Evolutionary conservation across 371 early-diverging fungal species (phyloP).

Genomic region (Actinomucor elegans): DNA sequence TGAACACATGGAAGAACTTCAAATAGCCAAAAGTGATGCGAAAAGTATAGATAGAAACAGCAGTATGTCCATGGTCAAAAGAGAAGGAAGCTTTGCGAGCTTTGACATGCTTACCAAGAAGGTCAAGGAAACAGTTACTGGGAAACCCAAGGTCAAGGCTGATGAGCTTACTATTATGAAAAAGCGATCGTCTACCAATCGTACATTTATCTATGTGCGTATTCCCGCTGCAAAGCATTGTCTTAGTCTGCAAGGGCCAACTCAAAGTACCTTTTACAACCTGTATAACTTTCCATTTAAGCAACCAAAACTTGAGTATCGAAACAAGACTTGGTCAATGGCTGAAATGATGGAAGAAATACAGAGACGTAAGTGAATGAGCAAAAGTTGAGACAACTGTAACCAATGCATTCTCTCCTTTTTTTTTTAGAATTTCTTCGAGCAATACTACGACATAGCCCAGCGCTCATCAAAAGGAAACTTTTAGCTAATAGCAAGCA

Average conservation of each 20-base stretch:
- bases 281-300: constrained; percentile 67
- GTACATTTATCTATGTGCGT: constrained; percentile 76
- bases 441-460: constrained; percentile 11
- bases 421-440: constrained; percentile 6
- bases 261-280: constrained; percentile 75
- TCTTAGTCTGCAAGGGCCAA: constrained; percentile 68
- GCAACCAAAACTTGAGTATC: constrained; percentile 73
- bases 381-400: background rate
- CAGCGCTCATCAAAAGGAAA: constrained; percentile 7
- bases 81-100: constrained; percentile 15
- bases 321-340: constrained; percentile 78
- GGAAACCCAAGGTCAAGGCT: constrained; percentile 7
- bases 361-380: constrained; percentile 52
- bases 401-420: no score
- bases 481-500: constrained; percentile 1
- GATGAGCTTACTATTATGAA: constrained; percentile 65
- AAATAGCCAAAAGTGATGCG: no score
- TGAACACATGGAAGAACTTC: background rate
- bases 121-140: constrained; percentile 13
- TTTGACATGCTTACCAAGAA: constrained; percentile 16
- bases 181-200: constrained; percentile 63
- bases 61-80: background rate
- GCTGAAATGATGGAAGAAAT: constrained; percentile 64
- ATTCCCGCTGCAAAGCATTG: constrained; percentile 70
- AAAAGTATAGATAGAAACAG: background rate